phyloP scores from a whole-genome alignment of 352 stramenopile genomes.

The Globisporangium spiculum region DNA sequence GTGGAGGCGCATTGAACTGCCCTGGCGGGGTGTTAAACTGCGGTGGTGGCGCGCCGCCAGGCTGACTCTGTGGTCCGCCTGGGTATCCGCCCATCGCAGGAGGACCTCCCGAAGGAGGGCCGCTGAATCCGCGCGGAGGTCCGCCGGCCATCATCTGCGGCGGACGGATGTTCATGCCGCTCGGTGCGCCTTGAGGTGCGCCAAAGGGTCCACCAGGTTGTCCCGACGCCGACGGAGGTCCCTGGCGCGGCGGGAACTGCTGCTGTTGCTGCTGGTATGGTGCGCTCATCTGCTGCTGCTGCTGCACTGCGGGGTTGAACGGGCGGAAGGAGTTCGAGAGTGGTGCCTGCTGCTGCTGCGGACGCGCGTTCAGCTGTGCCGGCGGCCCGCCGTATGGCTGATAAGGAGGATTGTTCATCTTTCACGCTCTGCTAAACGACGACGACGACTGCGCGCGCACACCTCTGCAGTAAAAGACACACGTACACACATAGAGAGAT shows the following conservation, averaged over 20 bases:
- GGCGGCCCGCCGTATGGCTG: constrained; percentile 50
- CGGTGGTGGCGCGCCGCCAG: constrained; percentile 12
- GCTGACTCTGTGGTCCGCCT: constrained; percentile 21
- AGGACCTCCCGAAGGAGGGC: constrained; percentile 24
- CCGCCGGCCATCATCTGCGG: constrained; percentile 17
- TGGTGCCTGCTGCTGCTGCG: constrained; percentile 29
- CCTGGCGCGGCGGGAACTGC: constrained; percentile 24
- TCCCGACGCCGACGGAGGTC: constrained; percentile 13
- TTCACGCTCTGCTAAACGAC: constrained; percentile 5
- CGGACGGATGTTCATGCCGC: constrained; percentile 27
- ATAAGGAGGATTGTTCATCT: constrained; percentile 38
- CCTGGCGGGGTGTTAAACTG: constrained; percentile 17
- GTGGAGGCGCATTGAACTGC: constrained; percentile 16
- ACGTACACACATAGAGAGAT: neutral
- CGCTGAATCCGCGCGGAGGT: constrained; percentile 16
- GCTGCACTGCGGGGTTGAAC: constrained; percentile 49
- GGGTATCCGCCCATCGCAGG: constrained; percentile 19
- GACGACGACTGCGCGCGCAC: neutral
- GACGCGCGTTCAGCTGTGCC: constrained; percentile 23
- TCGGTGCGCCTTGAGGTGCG: constrained; percentile 26
- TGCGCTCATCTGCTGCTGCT: constrained; percentile 33
- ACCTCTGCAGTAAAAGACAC: neutral
- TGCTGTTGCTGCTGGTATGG: constrained; percentile 24
- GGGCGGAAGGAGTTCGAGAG: constrained; percentile 44
- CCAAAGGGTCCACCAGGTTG: constrained; percentile 27